Evolutionary conservation across 2,329 filamentous ascomycete species (phyloP).

Genomic region (Ophiostoma sp.): DNA sequence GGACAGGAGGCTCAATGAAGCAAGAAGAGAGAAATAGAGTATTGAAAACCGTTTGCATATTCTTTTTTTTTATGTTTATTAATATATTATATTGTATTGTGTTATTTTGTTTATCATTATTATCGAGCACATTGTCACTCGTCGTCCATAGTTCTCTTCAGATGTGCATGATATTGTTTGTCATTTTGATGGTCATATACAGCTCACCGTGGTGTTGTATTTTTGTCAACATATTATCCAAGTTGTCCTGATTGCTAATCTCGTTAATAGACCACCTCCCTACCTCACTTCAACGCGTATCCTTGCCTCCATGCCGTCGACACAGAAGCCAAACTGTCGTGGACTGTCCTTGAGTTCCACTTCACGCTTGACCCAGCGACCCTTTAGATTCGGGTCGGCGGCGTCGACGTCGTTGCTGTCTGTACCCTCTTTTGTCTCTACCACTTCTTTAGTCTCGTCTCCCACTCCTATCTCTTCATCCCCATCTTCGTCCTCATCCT

Average conservation of each 20-base stretch:
- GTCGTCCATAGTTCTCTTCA: background rate
- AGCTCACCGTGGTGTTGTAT: background rate
- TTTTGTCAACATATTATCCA: too few relatives aligned
- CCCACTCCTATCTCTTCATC: background rate
- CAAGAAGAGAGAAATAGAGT: background rate
- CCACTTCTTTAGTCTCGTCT: background rate
- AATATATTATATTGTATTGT: too few relatives aligned
- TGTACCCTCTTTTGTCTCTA: background rate
- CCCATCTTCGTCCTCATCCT: constrained; percentile 44
- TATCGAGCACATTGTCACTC: background rate
- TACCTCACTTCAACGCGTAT: constrained; percentile 64
- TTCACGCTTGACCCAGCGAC: constrained; percentile 73
- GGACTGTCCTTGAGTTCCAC: constrained; percentile 78
- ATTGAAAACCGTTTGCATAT: background rate
- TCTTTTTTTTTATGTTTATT: too few relatives aligned
- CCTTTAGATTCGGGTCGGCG: constrained; percentile 35
- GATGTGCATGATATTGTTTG: background rate
- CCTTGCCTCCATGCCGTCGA: constrained; percentile 70
- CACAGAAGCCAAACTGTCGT: constrained; percentile 77
- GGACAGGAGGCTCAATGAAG: too few relatives aligned
- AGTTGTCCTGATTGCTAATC: background rate
- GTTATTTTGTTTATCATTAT: background rate
- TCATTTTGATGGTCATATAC: background rate
- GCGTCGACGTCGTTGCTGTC: background rate
- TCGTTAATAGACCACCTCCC: background rate